phyloP scores from a whole-genome alignment of 176 grass and related monocot genomes.

The Musa schizocarpa region DNA sequence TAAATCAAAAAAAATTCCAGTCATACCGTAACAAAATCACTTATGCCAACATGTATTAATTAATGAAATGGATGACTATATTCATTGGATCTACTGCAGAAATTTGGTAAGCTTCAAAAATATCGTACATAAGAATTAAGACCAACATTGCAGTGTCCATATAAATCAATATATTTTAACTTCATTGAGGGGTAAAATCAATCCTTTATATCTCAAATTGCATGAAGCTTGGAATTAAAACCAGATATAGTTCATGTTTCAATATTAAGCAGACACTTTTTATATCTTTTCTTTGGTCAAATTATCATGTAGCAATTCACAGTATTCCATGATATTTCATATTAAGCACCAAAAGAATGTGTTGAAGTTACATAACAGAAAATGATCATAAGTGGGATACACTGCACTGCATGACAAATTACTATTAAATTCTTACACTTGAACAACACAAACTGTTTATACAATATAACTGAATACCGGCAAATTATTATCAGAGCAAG shows the following conservation, averaged over 20 bases:
- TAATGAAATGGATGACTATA: too few species aligned
- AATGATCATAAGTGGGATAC: neutral
- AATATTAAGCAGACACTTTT: too few species aligned
- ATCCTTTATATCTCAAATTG: too few species aligned
- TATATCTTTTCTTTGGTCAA: neutral
- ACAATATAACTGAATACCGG: neutral
- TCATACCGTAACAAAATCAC: neutral
- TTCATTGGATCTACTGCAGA: neutral
- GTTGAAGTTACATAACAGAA: neutral
- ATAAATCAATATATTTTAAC: neutral
- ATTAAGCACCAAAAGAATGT: neutral
- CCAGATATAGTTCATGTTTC: too few species aligned
- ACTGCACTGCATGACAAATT: neutral
- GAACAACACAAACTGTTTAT: neutral
- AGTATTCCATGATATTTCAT: neutral
- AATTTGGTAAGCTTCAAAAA: neutral
- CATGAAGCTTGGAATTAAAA: too few species aligned
- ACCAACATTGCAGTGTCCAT: neutral
- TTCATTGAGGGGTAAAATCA: too few species aligned
- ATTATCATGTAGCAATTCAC: neutral
- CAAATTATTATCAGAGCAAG: neutral
- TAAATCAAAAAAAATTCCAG: constrained; percentile 6
- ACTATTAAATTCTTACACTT: neutral
- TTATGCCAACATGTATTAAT: too few species aligned
- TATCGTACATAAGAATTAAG: neutral